Base-by-base conservation (phyloP, 2,329 filamentous ascomycete species). In the Claviceps sp. region DNA sequence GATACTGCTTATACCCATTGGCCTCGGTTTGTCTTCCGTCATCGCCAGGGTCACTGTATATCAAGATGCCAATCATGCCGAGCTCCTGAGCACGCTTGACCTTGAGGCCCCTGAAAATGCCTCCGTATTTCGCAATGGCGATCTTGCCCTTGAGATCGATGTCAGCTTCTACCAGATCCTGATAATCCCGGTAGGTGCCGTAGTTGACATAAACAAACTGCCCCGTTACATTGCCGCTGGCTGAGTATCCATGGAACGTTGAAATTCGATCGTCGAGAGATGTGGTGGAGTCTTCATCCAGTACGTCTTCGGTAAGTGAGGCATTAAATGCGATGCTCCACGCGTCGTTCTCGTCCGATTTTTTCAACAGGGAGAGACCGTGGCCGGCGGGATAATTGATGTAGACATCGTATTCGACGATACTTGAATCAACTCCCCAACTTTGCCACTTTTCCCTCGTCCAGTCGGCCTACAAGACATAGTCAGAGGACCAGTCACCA, bases 241-340 rank as follows among this genome's bases (percentile, higher is more conserved):
- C 89, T 4, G 88, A 95, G 67, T 96, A 97, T 50, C 91, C 93
- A 63, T 97, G 91, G 71, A 97, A 97, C 0, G 85, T 91, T 1
- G 91, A 89, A 23, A 97, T 77, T 34, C 88, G 76, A 60, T 89
- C 78, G 9, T 77, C 68, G 45, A 88, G 71, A 22, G 81, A 77
- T 17, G 82, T 88, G 0, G 89, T 94, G 3, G 82, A 78, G 64
- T 98, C 93, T 50, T 95, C 83, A 0, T 88, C 76, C 5, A 97
- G 71, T 2, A 91, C 76, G 62, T 95, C 88, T 66, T 98, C 93
- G 59, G 86, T 81, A 42, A 97, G 70, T 1, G 80, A 83, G 0
- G 90, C 91, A 62, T 89, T 82, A 61, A 84, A 95, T n/a, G 78
- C 74, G 29, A 90, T 75, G 50, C 78, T 74, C 73, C 80, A 84